Evolutionary conservation across 1,284 basidiomycete species (phyloP).

Genomic region (Porodaedalea pini): DNA sequence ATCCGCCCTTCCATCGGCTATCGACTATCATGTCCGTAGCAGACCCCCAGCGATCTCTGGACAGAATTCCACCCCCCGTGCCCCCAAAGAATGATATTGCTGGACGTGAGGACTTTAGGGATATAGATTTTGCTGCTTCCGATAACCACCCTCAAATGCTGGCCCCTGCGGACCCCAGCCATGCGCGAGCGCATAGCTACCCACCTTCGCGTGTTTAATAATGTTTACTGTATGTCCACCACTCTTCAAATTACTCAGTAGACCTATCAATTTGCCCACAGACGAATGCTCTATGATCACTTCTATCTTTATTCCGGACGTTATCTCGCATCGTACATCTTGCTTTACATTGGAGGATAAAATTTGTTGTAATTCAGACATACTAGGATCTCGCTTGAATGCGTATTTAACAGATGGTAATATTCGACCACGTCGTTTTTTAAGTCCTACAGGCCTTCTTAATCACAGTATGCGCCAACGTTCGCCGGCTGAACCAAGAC

Average conservation of each 20-base stretch:
- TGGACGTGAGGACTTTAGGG: neutral
- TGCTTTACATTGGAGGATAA: neutral
- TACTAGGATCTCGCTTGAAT: neutral
- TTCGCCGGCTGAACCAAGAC: conserved; percentile 56
- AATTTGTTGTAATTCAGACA: conserved; percentile 9
- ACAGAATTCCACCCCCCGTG: neutral
- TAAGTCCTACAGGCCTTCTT: neutral
- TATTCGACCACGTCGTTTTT: neutral
- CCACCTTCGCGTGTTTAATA: neutral
- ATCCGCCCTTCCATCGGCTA: conserved; percentile 6
- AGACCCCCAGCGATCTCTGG: neutral
- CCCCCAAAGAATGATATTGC: neutral
- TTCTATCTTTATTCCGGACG: neutral
- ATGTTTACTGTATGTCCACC: neutral
- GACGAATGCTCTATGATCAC: neutral
- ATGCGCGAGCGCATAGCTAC: conserved; percentile 5
- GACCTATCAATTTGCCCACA: neutral
- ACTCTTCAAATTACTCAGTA: too few species aligned
- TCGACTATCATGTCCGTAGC: conserved; percentile 16
- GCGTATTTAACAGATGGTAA: neutral
- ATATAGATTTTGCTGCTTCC: neutral
- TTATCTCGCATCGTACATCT: neutral
- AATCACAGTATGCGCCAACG: conserved; percentile 74
- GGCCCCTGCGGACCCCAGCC: neutral
- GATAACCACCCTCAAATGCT: neutral